A percentile compares a stretch with the other conserved stretches of the same genome.
phyloP scores from a whole-genome alignment of 495 filamentous ascomycete species.

The Lentithecium fluviatile region DNA sequence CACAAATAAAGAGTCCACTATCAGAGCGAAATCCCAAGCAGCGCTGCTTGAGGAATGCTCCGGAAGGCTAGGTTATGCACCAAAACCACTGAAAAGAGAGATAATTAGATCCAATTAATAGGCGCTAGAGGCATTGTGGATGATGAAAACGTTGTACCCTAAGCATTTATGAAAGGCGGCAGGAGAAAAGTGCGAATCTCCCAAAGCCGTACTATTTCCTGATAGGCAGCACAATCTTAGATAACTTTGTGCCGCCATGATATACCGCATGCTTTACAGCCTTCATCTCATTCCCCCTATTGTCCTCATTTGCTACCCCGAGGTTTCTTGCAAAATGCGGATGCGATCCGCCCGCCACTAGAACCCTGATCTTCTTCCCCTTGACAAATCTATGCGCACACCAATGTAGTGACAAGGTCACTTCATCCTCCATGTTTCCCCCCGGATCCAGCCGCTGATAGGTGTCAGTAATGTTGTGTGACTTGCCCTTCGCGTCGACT shows the following conservation, averaged over 20 bases:
- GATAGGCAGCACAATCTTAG: neutral
- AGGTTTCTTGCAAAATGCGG: constrained; percentile 4
- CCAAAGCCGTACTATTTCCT: too few relatives aligned
- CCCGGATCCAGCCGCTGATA: constrained; percentile 1
- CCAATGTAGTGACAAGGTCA: neutral
- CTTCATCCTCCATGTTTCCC: neutral
- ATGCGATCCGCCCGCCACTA: constrained; percentile 1
- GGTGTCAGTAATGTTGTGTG: constrained; percentile 2
- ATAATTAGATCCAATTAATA: too few relatives aligned
- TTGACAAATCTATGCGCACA: constrained; percentile 12
- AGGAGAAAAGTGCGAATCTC: too few relatives aligned
- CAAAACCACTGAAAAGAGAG: too few relatives aligned
- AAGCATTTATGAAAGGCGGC: too few relatives aligned
- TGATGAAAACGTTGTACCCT: too few relatives aligned
- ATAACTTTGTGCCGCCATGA: neutral
- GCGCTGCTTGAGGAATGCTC: too few relatives aligned
- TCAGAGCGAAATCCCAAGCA: too few relatives aligned
- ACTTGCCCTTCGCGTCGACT: constrained; percentile 6
- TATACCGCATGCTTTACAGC: neutral
- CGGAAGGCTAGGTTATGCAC: too few relatives aligned
- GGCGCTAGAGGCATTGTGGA: too few relatives aligned
- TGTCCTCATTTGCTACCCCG: neutral
- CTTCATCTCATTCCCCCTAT: constrained; percentile 1
- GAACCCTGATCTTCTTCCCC: neutral
- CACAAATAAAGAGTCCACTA: too few relatives aligned